Base-by-base conservation (phyloP, 352 stramenopile genomes). In the Phytophthora foliorum region DNA sequence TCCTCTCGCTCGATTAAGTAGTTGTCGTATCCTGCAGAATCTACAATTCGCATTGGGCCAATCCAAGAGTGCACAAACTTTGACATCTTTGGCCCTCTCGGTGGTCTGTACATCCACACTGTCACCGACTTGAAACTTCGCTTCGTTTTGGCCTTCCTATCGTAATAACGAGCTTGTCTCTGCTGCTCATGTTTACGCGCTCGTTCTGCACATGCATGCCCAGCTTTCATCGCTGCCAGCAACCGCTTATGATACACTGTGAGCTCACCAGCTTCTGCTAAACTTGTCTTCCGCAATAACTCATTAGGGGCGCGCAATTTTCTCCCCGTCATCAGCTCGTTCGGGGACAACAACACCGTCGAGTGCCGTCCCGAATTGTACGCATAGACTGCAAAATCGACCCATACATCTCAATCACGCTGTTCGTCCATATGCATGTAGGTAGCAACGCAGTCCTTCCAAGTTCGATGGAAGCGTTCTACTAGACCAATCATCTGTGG, bases 31-130 rank as follows among this genome's bases (percentile, higher is more conserved):
- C 62, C 54, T 0, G 32, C n/a, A 27, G 0, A 34, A 4, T 65
- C 62, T 0, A 65, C 10, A 0, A 58, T 17, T 2, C 10, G 7
- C 38, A 61, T 21, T 10, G 49, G 59, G 0, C 29, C 49, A 3
- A 60, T 21, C 59, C 59, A 67, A 1, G 19, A 6, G 31, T 67
- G 27, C 4, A 67, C 49, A 1, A 67, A 52, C 2, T 60, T 67
- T 0, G 29, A 41, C 0, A 21, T 39, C 17, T 60, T 55, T 1
- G 59, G 8, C 1, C 49, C 32, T 0, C 46, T 10, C 4, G 57
- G 57, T 2, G 57, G 57, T 0, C 31, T 19, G n/a, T 46, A 56
- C 7, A 66, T 11, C 57, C 48, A 66, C 0, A 61, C 25, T 24
- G 17, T 44, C 38, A 3, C 38, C 38, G n/a, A 7, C 13, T n/a